These are phyloP conservation scores for Teratosphaeria viscida DNA, from an alignment of 2,329 filamentous ascomycete genomes.

Conservation along the genomic window DNA sequence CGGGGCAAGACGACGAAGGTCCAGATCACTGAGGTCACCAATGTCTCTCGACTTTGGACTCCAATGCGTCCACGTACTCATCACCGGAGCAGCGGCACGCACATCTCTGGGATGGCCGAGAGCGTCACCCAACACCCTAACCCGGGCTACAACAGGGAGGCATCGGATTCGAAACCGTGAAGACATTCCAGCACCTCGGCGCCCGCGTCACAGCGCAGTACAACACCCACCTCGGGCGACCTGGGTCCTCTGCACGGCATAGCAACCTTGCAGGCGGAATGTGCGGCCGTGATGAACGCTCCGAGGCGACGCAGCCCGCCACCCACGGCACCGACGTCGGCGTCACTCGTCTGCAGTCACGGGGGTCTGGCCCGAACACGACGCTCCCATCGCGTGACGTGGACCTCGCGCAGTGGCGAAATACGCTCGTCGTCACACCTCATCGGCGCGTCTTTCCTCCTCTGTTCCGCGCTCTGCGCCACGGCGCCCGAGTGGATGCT, in stretches of 20 bases:
- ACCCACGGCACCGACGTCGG: slow-evolving; percentile 27
- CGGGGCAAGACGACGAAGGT: too few species aligned
- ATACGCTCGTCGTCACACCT: slow-evolving; percentile 20
- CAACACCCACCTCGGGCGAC: slow-evolving; percentile 23
- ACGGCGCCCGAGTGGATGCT: slow-evolving; percentile 17
- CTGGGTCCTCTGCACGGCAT: slow-evolving; percentile 19
- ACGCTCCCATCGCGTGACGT: slow-evolving; percentile 18
- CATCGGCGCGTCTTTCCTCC: slow-evolving; percentile 18
- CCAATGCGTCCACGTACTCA: slow-evolving; percentile 22
- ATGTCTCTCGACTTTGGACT: slow-evolving; percentile 25
- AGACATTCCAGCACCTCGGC: slow-evolving; percentile 20
- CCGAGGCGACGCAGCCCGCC: slow-evolving; percentile 20
- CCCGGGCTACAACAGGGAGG: slow-evolving; percentile 4
- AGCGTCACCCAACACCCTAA: not conserved
- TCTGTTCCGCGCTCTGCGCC: slow-evolving; percentile 17
- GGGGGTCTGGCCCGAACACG: slow-evolving; percentile 20
- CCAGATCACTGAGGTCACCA: not conserved
- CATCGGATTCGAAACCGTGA: slow-evolving; percentile 21
- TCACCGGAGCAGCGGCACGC: slow-evolving; percentile 24
- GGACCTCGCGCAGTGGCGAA: slow-evolving; percentile 19
- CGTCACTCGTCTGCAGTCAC: slow-evolving; percentile 31
- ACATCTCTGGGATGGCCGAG: not conserved
- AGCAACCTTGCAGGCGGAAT: slow-evolving; percentile 20
- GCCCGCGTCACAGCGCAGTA: slow-evolving; percentile 32
- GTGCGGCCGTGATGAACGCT: slow-evolving; percentile 24